A percentile compares a stretch with the other conserved stretches of the same genome.
Evolutionary conservation across 1,139 yeast genomes (phyloP).

Genomic region (Yamadazyma triangularis): DNA sequence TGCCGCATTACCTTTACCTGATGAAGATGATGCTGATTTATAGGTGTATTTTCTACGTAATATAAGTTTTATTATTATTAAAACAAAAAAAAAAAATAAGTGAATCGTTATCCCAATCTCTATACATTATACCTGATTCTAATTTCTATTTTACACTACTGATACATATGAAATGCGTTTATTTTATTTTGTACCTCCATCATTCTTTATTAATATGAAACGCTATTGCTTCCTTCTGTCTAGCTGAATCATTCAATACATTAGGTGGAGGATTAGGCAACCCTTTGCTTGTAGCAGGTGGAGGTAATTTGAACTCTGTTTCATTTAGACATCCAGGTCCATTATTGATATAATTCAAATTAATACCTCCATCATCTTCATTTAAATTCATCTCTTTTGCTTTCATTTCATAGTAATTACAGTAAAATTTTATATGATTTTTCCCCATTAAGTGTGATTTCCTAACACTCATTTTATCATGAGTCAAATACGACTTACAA

Average conservation of each 20-base stretch:
- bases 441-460: conserved; percentile 79
- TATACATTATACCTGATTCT: no score
- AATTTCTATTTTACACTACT: no score
- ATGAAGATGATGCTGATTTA: conserved; percentile 99
- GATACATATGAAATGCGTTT: no score
- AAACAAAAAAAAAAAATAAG: no score
- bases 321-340: conserved; percentile 40
- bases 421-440: conserved; percentile 70
- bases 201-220: background rate
- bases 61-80: no score
- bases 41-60: conserved; percentile 36
- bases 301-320: conserved; percentile 23
- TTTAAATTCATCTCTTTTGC: conserved; percentile 48
- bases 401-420: conserved; percentile 67
- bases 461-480: conserved; percentile 83
- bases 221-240: conserved; percentile 6
- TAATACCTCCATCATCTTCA: conserved; percentile 30
- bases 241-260: conserved; percentile 14
- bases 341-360: conserved; percentile 30
- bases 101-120: no score
- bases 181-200: no score
- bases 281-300: conserved; percentile 27
- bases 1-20: conserved; percentile 98
- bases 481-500: conserved; percentile 81
- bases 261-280: conserved; percentile 37